Conservation (phyloP, 345 rosid species). For the Dimocarpus longan region DNA sequence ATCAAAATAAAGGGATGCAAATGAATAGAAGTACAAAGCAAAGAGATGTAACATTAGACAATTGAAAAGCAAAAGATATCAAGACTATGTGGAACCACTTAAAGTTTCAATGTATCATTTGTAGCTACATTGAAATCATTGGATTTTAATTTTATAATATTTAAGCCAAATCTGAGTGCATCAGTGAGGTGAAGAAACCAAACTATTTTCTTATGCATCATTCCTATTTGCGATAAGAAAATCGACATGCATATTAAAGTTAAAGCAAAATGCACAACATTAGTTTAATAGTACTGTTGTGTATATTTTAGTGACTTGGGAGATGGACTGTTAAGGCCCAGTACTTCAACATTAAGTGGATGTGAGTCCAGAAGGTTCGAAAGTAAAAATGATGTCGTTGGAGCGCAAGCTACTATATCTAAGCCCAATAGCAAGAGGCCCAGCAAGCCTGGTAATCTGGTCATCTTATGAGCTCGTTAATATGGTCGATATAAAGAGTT, state of each 20-base stretch:
- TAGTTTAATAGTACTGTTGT: conserved; percentile 22
- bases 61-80: background rate
- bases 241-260: background rate
- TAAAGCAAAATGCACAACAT: conserved; percentile 1
- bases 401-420: no score
- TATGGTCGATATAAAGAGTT: no score
- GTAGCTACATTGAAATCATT: conserved; percentile 53
- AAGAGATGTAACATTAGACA: conserved; percentile 6
- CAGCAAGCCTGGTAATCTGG: no score
- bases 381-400: no score
- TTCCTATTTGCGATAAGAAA: conserved; percentile 4
- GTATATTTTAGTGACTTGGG: no score
- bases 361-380: no score
- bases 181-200: background rate
- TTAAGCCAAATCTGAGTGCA: background rate
- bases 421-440: no score
- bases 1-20: background rate
- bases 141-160: background rate
- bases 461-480: no score
- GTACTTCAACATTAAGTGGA: no score
- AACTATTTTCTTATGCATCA: background rate
- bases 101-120: conserved; percentile 68
- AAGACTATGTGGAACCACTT: conserved; percentile 11
- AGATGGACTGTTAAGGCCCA: no score
- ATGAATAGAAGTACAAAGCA: background rate